These are phyloP conservation scores for Yamagishiella unicocca DNA, from an alignment of 139 green algal species.

Conservation along the genomic window DNA sequence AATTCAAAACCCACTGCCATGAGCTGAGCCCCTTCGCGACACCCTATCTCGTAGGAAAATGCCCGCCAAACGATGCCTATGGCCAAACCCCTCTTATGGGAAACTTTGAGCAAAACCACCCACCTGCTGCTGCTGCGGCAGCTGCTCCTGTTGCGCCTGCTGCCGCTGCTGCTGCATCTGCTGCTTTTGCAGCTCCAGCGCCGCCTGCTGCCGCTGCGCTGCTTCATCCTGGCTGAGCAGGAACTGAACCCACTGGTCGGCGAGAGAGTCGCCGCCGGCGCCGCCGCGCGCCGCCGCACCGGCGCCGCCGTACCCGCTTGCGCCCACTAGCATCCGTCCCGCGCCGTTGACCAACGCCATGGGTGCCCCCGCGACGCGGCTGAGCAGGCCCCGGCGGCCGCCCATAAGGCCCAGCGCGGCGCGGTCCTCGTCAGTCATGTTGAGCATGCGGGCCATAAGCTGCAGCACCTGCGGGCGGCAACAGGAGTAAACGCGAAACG, in stretches of 20 bases:
- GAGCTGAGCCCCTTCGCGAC: no score
- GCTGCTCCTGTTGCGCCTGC: background rate
- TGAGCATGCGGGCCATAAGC: constrained; percentile 64
- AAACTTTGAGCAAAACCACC: no score
- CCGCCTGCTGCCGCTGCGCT: constrained; percentile 20
- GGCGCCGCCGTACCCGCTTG: background rate
- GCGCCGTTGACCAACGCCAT: constrained; percentile 55
- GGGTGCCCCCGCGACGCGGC: constrained; percentile 50
- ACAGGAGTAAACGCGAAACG: background rate
- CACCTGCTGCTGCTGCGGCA: background rate
- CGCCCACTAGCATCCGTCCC: constrained; percentile 42
- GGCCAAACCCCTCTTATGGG: no score
- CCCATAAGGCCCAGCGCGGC: constrained; percentile 40
- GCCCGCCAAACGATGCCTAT: no score
- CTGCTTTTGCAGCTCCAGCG: constrained; percentile 19
- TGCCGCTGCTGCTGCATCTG: background rate
- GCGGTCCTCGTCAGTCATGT: constrained; percentile 69
- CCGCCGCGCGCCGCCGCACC: background rate
- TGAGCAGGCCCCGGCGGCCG: constrained; percentile 50
- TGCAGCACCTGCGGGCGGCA: constrained; percentile 40
- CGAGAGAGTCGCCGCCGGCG: constrained; percentile 52
- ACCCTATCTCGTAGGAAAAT: no score
- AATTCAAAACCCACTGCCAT: no score
- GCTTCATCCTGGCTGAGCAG: constrained; percentile 68
- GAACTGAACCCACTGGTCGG: constrained; percentile 74